A percentile compares a stretch with the other conserved stretches of the same genome.
These are phyloP conservation scores for Penicillium atrosanguineum DNA, from an alignment of 495 filamentous ascomycete species.

Conservation along the genomic window DNA sequence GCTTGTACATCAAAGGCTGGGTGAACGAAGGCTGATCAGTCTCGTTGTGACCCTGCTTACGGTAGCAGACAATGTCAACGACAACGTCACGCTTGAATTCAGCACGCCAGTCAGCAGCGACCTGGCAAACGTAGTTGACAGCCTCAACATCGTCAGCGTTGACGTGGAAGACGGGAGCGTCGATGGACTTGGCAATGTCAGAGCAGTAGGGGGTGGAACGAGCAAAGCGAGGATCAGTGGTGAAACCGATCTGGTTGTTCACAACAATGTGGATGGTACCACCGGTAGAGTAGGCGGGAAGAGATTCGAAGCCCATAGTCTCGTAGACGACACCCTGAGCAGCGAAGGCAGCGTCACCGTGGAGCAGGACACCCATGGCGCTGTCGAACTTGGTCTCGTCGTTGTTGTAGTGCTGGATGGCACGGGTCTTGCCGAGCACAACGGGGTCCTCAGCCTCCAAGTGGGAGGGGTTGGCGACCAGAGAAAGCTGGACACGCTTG, in stretches of 20 bases:
- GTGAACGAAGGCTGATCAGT: slow-evolving; percentile 99
- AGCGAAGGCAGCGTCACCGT: slow-evolving; percentile 96
- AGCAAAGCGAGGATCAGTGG: slow-evolving; percentile 95
- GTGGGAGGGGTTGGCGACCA: slow-evolving; percentile 98
- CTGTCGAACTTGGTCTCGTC: slow-evolving; percentile 83
- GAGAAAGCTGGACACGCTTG: slow-evolving; percentile 95
- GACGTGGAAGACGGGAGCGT: slow-evolving; percentile 98
- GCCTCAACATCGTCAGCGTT: slow-evolving; percentile 98
- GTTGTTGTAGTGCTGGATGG: slow-evolving; percentile 98
- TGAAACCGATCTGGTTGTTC: slow-evolving; percentile 99
- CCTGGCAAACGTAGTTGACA: slow-evolving; percentile 95
- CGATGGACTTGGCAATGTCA: slow-evolving; percentile 97
- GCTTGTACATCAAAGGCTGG: slow-evolving; percentile 99
- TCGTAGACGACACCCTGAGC: slow-evolving; percentile 97
- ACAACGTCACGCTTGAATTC: slow-evolving; percentile 97
- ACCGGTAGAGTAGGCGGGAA: slow-evolving; percentile 94
- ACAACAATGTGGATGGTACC: slow-evolving; percentile 96
- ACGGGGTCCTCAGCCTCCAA: slow-evolving; percentile 98
- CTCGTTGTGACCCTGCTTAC: slow-evolving; percentile 99
- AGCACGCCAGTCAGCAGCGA: slow-evolving; percentile 95
- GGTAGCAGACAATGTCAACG: slow-evolving; percentile 97
- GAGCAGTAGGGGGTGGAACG: slow-evolving; percentile 98
- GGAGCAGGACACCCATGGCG: slow-evolving; percentile 92
- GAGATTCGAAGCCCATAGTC: slow-evolving; percentile 93
- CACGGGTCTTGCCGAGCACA: slow-evolving; percentile 93